Evolutionary conservation across 352 stramenopile genomes (phyloP).

Genomic region (Globisporangium nunn): DNA sequence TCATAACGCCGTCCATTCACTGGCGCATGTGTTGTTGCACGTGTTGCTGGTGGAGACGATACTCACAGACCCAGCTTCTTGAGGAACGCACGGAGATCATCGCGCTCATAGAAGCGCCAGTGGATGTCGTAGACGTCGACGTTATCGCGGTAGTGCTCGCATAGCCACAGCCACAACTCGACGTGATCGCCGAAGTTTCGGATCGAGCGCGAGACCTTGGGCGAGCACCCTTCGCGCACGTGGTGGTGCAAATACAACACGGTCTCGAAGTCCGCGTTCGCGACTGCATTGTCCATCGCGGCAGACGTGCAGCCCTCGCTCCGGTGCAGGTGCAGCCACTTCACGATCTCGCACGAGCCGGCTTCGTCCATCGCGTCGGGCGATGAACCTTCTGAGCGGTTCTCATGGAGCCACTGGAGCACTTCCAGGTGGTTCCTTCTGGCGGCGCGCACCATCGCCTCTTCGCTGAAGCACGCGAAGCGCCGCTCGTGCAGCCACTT

Average conservation of each 20-base stretch:
- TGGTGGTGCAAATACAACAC: constrained; percentile 1
- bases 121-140: constrained; percentile 6
- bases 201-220: constrained; percentile 6
- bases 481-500: not conserved
- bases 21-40: too few relatives aligned
- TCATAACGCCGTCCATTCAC: too few relatives aligned
- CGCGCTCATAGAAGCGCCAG: constrained; percentile 8
- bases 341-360: not conserved
- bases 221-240: not conserved
- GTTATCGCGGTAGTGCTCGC: constrained; percentile 2
- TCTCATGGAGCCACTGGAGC: constrained; percentile 7
- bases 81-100: constrained; percentile 4
- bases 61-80: constrained; percentile 4
- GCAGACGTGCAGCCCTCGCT: constrained; percentile 11
- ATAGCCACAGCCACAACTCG: constrained; percentile 5
- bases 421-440: not conserved
- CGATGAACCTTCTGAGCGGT: constrained; percentile 2
- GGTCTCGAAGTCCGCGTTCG: constrained; percentile 1
- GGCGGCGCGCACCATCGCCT: not conserved
- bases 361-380: constrained; percentile 1
- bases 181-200: constrained; percentile 8
- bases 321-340: constrained; percentile 11
- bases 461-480: constrained; percentile 1
- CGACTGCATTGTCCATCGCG: constrained; percentile 6
- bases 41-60: not conserved